Percentiles rank a stretch among this genome's conserved stretches.
Conservation (phyloP, 75 land plant species). For the Picea glauca region DNA sequence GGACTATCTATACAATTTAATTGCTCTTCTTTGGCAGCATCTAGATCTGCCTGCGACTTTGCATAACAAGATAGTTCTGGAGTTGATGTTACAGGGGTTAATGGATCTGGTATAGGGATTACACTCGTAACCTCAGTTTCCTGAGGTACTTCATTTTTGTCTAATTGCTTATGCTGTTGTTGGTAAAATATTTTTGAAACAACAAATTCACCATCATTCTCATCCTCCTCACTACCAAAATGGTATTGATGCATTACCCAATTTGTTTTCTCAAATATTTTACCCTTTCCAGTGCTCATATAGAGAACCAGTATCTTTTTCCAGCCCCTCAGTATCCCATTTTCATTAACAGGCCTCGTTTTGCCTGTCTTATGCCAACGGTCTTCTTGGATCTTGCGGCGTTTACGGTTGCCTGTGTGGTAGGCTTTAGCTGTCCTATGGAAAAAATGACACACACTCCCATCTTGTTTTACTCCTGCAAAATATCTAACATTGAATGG, state of each 20-base stretch:
- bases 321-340: constrained; percentile 64
- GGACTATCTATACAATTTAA: neutral
- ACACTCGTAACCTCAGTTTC: constrained; percentile 12
- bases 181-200: constrained; percentile 81
- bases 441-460: constrained; percentile 71
- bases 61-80: constrained; percentile 37
- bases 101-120: constrained; percentile 24
- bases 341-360: constrained; percentile 70
- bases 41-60: constrained; percentile 12
- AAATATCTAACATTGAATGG: neutral
- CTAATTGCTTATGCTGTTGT: constrained; percentile 52
- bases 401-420: constrained; percentile 79
- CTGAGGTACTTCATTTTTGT: constrained; percentile 24
- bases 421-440: constrained; percentile 84
- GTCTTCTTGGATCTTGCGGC: constrained; percentile 75
- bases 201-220: constrained; percentile 78
- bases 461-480: constrained; percentile 78
- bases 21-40: constrained; percentile 2
- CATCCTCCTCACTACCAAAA: constrained; percentile 76
- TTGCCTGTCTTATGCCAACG: constrained; percentile 96
- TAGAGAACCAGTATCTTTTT: constrained; percentile 96
- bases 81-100: constrained; percentile 35
- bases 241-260: constrained; percentile 99
- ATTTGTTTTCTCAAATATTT: constrained; percentile 79
- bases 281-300: constrained; percentile 35